Conservation (phyloP, 768 basidiomycete species). For the Auriscalpium orientale region DNA sequence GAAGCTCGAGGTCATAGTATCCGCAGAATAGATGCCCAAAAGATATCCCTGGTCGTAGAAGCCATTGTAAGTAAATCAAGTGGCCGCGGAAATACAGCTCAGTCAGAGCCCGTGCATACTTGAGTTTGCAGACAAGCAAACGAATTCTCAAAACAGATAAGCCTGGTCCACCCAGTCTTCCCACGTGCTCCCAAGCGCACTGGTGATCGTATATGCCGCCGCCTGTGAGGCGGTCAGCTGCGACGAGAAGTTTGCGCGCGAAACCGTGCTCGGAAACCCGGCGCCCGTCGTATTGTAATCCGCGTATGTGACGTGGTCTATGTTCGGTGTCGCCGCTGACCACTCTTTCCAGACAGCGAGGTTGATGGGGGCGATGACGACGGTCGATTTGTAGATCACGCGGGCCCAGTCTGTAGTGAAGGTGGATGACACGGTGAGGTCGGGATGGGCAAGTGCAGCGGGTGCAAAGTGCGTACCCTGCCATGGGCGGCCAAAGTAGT, state of each 20-base stretch:
- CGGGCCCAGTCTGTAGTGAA: constrained; percentile 31
- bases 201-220: background rate
- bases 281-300: constrained; percentile 5
- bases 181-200: background rate
- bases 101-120: no score
- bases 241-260: constrained; percentile 3
- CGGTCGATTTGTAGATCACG: constrained; percentile 43
- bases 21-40: no score
- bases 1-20: no score
- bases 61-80: no score
- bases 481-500: constrained; percentile 45
- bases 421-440: background rate
- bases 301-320: constrained; percentile 38
- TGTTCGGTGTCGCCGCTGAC: constrained; percentile 28
- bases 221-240: background rate
- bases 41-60: no score
- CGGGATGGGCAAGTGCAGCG: no score
- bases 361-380: constrained; percentile 33
- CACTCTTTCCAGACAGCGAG: constrained; percentile 40
- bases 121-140: no score
- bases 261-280: constrained; percentile 1
- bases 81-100: no score
- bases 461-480: constrained; percentile 22
- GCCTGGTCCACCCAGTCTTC: background rate
- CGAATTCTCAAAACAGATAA: background rate